phyloP scores from a whole-genome alignment of 257 asterid genomes.

The Nicotiana noctiflora region DNA sequence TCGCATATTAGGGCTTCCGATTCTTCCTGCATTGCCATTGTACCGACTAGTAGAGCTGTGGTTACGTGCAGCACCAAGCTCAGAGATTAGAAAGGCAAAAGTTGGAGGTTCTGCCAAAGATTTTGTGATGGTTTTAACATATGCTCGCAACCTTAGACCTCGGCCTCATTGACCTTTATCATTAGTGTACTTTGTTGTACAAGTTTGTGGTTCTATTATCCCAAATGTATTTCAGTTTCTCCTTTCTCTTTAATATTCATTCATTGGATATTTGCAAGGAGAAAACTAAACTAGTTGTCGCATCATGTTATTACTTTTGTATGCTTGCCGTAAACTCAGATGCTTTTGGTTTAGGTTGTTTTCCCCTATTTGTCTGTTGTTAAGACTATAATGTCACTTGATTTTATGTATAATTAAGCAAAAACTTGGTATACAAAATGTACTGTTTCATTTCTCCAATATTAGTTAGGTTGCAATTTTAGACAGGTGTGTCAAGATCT shows the following conservation, averaged over 20 bases:
- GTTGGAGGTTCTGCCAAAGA: conserved; percentile 22
- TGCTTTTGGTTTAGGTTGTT: neutral
- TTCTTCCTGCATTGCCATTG: conserved; percentile 7
- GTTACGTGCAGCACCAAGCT: neutral
- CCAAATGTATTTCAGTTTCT: neutral
- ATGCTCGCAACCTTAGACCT: neutral
- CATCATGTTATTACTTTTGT: neutral
- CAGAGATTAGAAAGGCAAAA: neutral
- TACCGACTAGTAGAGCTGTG: conserved; percentile 8
- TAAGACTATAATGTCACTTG: too few relatives aligned
- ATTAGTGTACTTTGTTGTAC: neutral
- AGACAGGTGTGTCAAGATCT: too few relatives aligned
- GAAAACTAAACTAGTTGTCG: neutral
- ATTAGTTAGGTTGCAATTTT: neutral
- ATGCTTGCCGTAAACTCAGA: neutral
- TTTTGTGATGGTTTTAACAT: conserved; percentile 18
- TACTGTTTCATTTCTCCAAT: neutral
- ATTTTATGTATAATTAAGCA: too few relatives aligned
- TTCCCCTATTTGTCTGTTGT: neutral
- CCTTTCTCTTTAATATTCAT: neutral
- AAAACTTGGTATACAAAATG: neutral
- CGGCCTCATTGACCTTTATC: neutral
- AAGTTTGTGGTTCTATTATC: neutral
- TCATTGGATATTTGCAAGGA: neutral
- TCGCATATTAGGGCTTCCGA: conserved; percentile 2